A percentile compares a stretch with the other conserved stretches of the same genome.
Conservation (phyloP, 139 green algal genomes). For the Tetradesmus lagerheimii region DNA sequence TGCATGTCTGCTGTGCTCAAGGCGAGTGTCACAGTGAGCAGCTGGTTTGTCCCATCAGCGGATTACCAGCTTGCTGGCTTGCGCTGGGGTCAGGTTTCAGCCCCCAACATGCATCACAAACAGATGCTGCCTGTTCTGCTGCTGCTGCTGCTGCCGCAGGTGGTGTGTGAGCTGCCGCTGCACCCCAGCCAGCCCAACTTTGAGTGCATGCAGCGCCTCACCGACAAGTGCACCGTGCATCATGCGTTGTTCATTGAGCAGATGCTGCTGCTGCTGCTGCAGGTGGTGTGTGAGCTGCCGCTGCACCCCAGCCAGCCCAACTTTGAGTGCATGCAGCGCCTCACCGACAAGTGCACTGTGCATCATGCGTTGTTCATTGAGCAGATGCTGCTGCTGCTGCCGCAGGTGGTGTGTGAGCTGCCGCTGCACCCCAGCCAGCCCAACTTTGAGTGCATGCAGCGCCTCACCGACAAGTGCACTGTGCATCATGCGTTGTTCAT, state of each 20-base stretch:
- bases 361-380: no score
- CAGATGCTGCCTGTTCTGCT: no score
- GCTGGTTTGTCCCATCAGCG: no score
- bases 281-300: neutral
- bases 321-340: neutral
- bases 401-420: constrained; percentile 20
- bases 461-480: no score
- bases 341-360: no score
- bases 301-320: neutral
- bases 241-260: no score
- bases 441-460: neutral
- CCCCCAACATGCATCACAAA: no score
- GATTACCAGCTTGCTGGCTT: no score
- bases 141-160: neutral
- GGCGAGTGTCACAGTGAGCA: neutral
- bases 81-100: no score
- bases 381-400: neutral
- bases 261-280: neutral
- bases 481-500: no score
- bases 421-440: neutral
- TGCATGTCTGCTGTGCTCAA: constrained; percentile 35
- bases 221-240: no score
- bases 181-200: neutral
- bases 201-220: no score
- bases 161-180: neutral